Evolutionary conservation across 225 moss, liverwort and hornwort species (phyloP), one percentile per base, ranked within the genome.

Genomic region (Asterella californica): DNA sequence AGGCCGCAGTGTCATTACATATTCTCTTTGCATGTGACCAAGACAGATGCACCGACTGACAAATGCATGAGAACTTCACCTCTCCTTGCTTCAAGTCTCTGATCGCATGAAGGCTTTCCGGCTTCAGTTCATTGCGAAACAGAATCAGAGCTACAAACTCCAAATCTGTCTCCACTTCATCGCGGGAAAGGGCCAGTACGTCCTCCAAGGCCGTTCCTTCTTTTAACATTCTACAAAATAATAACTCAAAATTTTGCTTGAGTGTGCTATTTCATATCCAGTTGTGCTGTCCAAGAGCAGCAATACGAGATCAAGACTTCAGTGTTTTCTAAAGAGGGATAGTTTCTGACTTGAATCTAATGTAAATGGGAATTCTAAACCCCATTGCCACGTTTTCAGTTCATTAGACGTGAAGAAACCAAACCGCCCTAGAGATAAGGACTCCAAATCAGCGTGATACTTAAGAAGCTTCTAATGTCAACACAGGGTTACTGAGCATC

Each of bases 121-220:
- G 80, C 77, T 95, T 95, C 74, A 93, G 75, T 79, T 93, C 93
- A 78, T 93, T 95, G n/a, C 95, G 90, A 67, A 95, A 95, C 79
- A 95, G 74, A 75, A 95, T 81, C 53, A 95, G 90, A 57, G 91
- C 88, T 81, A 85, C 78, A 83, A 92, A 92, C 52, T 91, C 83
- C 79, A 92, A 79, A 64, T 87, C 82, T 42, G 71, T 84, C 80
- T 92, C 94, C 82, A 94, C 80, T 70, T 88, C 88, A 53, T 92
- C 94, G 45, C 86, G 90, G 29, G 94, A 86, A 65, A 83, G 82
- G 45, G 81, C 81, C 70, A 79, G 78, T 70, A 88, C 67, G 78
- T 89, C 89, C 78, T 85, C 82, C 66, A 90, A 62, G 27, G 80
- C 77, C 22, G 68, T 76, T 59, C 86, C 81, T 49, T 82, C 78